Evolutionary conservation across 352 stramenopile genomes (phyloP), one percentile per base, ranked within the genome.

Genomic region (Lagenidium sp.): DNA sequence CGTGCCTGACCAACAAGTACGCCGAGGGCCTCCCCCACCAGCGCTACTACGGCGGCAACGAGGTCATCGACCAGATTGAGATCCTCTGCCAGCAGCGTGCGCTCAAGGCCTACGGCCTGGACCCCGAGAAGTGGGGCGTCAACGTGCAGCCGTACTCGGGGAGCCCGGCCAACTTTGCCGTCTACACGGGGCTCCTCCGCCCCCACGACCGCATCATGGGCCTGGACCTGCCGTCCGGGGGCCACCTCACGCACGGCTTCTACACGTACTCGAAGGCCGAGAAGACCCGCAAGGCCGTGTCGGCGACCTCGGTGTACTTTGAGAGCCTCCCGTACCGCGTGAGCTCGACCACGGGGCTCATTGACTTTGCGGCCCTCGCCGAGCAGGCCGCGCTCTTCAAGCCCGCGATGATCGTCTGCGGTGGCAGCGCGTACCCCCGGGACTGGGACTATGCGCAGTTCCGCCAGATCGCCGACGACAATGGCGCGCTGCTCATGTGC

Each of bases 131-230:
- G 55, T 98, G 93, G 93, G 93, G 93, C 52, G 93, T 97, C 37
- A 98, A 97, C 73, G 97, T 99, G 38, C 96, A 99, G 74, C 96
- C 96, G 4, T 97, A 97, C 72, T 98, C 87, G 29, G 95, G 96
- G 55, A 97, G 82, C 30, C 97, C 97, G 20, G 96, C 96, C 47
- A 99, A 99, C 82, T 99, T 99, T 61, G 96, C 95, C 40, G 95
- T 98, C 4, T 99, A 99, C 89, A 99, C 97, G 47, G 97, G 68
- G 18, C 69, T 99, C 34, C 65, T 99, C 26, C 69, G 83, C 21
- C 97, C 97, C 18, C 96, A 99, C 63, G 96, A 99, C 83, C 95
- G 97, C 60, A 99, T 99, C 72, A 99, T 99, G 96, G 96, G 96
- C 26, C 79, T 99, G 25, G 97, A 99, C 77, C 68, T 99, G 59